Evolutionary conservation across 1,284 basidiomycete genomes (phyloP).

Genomic region (Cryptococcus sp.): DNA sequence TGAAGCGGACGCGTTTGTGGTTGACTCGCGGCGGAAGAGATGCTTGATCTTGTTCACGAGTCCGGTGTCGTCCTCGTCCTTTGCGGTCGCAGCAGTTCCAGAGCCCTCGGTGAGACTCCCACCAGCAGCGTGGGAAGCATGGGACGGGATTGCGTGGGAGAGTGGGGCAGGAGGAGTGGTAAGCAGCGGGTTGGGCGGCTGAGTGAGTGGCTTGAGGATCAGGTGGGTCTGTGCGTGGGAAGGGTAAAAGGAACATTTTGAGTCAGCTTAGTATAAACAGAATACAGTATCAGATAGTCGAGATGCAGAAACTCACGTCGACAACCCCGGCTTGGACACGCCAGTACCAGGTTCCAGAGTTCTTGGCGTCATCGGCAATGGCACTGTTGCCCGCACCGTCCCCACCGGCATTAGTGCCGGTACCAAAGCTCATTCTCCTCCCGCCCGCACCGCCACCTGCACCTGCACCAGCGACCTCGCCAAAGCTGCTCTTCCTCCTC

Average conservation of each 20-base stretch:
- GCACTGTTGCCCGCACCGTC: constrained; percentile 6
- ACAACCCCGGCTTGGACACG: constrained; percentile 42
- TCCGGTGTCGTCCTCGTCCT: constrained; percentile 12
- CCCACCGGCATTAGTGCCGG: constrained; percentile 5
- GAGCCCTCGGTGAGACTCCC: constrained; percentile 7
- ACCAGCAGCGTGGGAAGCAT: constrained; percentile 15
- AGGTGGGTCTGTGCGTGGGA: constrained; percentile 34
- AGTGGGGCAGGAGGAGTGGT: constrained; percentile 31
- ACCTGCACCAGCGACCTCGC: constrained; percentile 5
- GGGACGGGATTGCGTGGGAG: constrained; percentile 36
- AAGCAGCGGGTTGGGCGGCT: constrained; percentile 45
- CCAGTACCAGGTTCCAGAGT: constrained; percentile 48
- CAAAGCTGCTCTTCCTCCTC: constrained; percentile 30
- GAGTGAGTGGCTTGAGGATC: constrained; percentile 39
- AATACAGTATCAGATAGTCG: background rate
- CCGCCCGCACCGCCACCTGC: constrained; percentile 3
- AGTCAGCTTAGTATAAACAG: background rate
- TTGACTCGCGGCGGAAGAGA: constrained; percentile 29
- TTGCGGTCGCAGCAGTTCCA: background rate
- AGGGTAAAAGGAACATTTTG: too few relatives aligned
- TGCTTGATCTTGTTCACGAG: constrained; percentile 37
- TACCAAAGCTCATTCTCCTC: constrained; percentile 16
- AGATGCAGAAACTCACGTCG: constrained; percentile 30
- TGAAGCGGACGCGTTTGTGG: constrained; percentile 5
- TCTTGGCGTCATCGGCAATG: constrained; percentile 10